Conservation (phyloP, 257 asterid species). For the Osmanthus fragrans region DNA sequence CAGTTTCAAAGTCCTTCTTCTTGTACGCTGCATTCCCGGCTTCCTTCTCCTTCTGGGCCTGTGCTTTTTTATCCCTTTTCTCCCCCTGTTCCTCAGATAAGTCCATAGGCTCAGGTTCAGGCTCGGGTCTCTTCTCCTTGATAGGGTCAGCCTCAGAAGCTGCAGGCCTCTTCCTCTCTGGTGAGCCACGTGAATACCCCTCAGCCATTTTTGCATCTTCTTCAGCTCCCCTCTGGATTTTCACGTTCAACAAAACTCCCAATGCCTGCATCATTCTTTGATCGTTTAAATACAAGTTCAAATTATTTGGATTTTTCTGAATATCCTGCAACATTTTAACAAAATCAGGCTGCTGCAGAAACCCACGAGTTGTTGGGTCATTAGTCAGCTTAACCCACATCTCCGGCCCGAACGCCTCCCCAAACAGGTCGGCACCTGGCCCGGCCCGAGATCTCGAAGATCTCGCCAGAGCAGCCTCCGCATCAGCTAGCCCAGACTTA, state of each 20-base stretch:
- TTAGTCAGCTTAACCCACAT: conserved; percentile 80
- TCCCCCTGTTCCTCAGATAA: conserved; percentile 23
- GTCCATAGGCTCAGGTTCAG: conserved; percentile 57
- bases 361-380: conserved; percentile 65
- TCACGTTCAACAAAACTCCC: conserved; percentile 72
- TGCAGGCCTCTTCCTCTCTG: conserved; percentile 57
- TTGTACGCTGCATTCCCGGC: conserved; percentile 88
- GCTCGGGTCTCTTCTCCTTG: conserved; percentile 53
- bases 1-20: conserved; percentile 89
- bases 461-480: conserved; percentile 54
- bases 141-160: conserved; percentile 42
- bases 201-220: conserved; percentile 38
- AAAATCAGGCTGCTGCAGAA: conserved; percentile 75
- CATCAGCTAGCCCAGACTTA: conserved; percentile 82
- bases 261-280: conserved; percentile 86
- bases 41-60: conserved; percentile 82
- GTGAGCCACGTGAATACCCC: conserved; percentile 22
- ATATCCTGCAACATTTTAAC: conserved; percentile 82
- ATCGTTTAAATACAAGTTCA: conserved; percentile 72
- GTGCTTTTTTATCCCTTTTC: conserved; percentile 47
- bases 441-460: conserved; percentile 33
- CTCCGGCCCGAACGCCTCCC: conserved; percentile 89
- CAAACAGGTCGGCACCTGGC: conserved; percentile 57
- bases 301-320: conserved; percentile 67
- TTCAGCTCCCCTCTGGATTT: conserved; percentile 53